These are phyloP conservation scores for Triticum turgidum DNA, from an alignment of 176 grass and related monocot species.

Conservation along the genomic window DNA sequence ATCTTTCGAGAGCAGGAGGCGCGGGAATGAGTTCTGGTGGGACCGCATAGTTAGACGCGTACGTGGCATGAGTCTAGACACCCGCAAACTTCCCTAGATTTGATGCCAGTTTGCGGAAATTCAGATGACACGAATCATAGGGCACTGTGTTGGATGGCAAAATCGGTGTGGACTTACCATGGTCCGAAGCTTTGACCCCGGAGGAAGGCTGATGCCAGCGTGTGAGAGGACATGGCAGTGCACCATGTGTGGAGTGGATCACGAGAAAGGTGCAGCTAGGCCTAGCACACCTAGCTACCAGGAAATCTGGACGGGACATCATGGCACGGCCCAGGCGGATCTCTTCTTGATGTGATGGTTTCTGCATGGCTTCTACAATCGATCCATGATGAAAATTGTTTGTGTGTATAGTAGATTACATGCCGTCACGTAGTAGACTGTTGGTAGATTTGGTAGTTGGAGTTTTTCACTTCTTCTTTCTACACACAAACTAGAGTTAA, in stretches of 20 bases:
- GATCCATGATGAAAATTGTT: not conserved
- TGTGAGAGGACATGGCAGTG: conserved; percentile 17
- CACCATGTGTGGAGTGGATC: conserved; percentile 26
- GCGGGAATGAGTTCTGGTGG: too few species aligned
- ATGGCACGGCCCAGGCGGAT: conserved; percentile 5
- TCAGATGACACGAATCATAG: too few species aligned
- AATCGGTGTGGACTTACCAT: too few species aligned
- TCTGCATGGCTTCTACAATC: not conserved
- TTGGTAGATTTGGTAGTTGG: not conserved
- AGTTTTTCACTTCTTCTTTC: too few species aligned
- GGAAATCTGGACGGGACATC: conserved; percentile 28
- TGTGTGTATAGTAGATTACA: not conserved
- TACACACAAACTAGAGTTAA: too few species aligned
- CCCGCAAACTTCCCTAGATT: too few species aligned
- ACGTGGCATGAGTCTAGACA: too few species aligned
- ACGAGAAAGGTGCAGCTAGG: conserved; percentile 24
- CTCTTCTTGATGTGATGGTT: not conserved
- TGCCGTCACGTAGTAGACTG: not conserved
- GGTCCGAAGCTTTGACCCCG: conserved; percentile 27
- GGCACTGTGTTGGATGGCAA: too few species aligned
- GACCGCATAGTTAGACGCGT: too few species aligned
- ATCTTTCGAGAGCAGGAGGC: too few species aligned
- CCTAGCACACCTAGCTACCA: not conserved
- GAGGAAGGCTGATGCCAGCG: not conserved
- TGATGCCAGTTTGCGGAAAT: too few species aligned